Evolutionary conservation across 2,329 filamentous ascomycete species (phyloP).

Genomic region (Aquanectria penicillioides): DNA sequence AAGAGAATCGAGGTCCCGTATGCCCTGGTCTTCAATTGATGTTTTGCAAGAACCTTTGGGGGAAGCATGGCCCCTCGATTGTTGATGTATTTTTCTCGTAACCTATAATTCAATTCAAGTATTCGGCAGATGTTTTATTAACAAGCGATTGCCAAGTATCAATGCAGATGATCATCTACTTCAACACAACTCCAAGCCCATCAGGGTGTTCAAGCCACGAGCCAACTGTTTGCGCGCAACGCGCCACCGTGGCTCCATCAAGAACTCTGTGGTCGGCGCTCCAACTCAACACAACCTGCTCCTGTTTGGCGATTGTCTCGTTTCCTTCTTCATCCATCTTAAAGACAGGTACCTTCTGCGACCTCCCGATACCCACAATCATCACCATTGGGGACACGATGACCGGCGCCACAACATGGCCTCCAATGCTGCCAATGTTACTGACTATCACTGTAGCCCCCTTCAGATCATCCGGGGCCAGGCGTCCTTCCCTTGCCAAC

Average conservation of each 20-base stretch:
- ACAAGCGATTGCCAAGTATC: too few relatives aligned
- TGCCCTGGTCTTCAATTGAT: too few relatives aligned
- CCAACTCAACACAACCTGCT: background rate
- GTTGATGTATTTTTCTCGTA: too few relatives aligned
- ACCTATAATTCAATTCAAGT: too few relatives aligned
- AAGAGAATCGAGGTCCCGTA: too few relatives aligned
- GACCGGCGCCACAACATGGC: background rate
- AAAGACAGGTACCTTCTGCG: background rate
- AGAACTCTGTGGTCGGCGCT: conserved; percentile 5
- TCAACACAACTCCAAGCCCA: too few relatives aligned
- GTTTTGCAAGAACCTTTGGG: too few relatives aligned
- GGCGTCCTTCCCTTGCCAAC: background rate
- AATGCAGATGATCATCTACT: too few relatives aligned
- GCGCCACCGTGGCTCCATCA: conserved; percentile 2
- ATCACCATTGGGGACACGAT: background rate
- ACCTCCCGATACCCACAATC: background rate
- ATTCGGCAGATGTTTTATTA: too few relatives aligned
- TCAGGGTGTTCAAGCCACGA: background rate
- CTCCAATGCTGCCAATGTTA: conserved; percentile 14
- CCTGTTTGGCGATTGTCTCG: background rate
- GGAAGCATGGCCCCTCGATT: too few relatives aligned
- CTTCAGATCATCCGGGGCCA: background rate
- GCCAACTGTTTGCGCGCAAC: background rate
- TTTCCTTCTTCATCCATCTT: background rate
- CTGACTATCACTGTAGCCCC: conserved; percentile 4